These are phyloP conservation scores for Lipomyces yamadae DNA, from an alignment of 805 yeast genomes.

Conservation along the genomic window DNA sequence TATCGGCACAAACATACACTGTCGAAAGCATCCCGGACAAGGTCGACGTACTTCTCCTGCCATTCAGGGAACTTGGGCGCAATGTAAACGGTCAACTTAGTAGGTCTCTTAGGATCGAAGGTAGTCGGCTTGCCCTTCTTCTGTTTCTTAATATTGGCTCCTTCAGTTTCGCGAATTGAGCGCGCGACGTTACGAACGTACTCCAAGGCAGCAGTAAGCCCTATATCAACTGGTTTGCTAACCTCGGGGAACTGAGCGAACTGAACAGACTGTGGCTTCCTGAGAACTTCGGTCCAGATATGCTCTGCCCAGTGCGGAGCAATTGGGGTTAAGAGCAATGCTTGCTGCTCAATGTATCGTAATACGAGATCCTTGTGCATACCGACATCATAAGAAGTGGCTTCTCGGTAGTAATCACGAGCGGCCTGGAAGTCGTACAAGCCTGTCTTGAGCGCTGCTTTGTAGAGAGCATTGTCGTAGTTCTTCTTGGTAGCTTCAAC, in stretches of 20 bases:
- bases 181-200: slow-evolving; percentile 81
- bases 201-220: slow-evolving; percentile 68
- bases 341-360: slow-evolving; percentile 85
- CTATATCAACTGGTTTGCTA: slow-evolving; percentile 64
- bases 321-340: slow-evolving; percentile 81
- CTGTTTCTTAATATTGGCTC: slow-evolving; percentile 73
- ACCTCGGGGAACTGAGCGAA: slow-evolving; percentile 79
- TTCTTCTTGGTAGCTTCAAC: slow-evolving; percentile 73
- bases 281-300: slow-evolving; percentile 81
- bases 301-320: slow-evolving; percentile 97
- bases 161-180: slow-evolving; percentile 91
- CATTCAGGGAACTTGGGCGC: slow-evolving; percentile 89
- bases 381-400: slow-evolving; percentile 55
- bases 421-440: slow-evolving; percentile 93
- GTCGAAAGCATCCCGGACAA: slow-evolving; percentile 74
- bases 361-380: slow-evolving; percentile 85
- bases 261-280: slow-evolving; percentile 69
- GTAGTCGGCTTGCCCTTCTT: slow-evolving; percentile 86
- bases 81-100: slow-evolving; percentile 71
- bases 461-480: slow-evolving; percentile 75
- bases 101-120: slow-evolving; percentile 74
- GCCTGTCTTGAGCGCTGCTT: slow-evolving; percentile 87
- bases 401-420: slow-evolving; percentile 95
- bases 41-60: slow-evolving; percentile 78
- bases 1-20: slow-evolving; percentile 16